Evolutionary conservation across 495 filamentous ascomycete species (phyloP), one percentile per base, ranked within the genome.

Genomic region (Penicillium paxilli): DNA sequence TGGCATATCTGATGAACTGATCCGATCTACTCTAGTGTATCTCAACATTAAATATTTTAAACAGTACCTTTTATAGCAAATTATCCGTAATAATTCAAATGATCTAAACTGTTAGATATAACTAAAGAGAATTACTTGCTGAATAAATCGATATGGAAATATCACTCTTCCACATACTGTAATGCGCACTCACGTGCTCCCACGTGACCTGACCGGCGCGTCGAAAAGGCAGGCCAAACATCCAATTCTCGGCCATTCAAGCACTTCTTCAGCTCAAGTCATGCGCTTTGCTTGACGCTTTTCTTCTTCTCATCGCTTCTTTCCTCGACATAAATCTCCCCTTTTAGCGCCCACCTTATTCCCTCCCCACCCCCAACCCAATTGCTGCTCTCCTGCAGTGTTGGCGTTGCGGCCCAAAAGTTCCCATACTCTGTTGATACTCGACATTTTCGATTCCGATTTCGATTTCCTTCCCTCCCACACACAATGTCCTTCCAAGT

Each of bases 401-500:
- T 67, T 64, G 53, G 40, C 40, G 40, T 67, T 64, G 53, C 55
- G 51, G 61, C 64, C 64, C 61, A 58, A 67, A 60, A 48, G 12
- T 37, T 57, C 25, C 51, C 17, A 38, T 38, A 5, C 35, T 38
- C 17, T 52, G 40, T 23, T 42, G n/a, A n/a, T n/a, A n/a, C n/a
- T n/a, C n/a, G n/a, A n/a, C n/a, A n/a, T n/a, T n/a, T n/a, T n/a
- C n/a, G n/a, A n/a, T n/a, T n/a, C n/a, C n/a, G n/a, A n/a, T n/a
- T n/a, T n/a, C n/a, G n/a, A n/a, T n/a, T n/a, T n/a, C n/a, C n/a
- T n/a, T n/a, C n/a, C n/a, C n/a, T n/a, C n/a, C 23, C 20, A 3
- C 2, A 11, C 67, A 65, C 56, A 20, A 77, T 77, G 74, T 60
- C 66, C 7, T 79, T 76, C 58, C 54, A 70, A 49, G 62, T 73